Conservation (phyloP, 352 stramenopile species). For the Phytophthora palmivora region DNA sequence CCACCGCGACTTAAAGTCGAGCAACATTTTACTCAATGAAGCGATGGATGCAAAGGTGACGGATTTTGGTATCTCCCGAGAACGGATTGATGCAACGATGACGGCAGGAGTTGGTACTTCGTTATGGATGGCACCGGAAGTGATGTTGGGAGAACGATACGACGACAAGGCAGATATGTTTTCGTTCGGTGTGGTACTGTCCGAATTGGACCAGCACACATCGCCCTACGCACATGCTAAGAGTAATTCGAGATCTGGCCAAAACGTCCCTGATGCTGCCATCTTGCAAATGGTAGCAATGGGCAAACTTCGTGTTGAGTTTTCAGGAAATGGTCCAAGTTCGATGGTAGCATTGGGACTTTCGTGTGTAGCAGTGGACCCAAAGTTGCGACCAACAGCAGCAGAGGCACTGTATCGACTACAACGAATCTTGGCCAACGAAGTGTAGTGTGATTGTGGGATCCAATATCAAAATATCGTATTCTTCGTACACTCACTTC, state of each 20-base stretch:
- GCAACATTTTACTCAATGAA: constrained; percentile 36
- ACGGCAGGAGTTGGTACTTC: too few species aligned
- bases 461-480: too few species aligned
- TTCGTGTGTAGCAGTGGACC: constrained; percentile 41
- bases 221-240: constrained; percentile 27
- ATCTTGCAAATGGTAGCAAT: constrained; percentile 51
- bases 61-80: too few species aligned
- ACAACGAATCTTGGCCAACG: constrained; percentile 26
- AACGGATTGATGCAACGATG: too few species aligned
- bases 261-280: constrained; percentile 27
- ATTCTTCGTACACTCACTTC: too few species aligned
- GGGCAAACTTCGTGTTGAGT: constrained; percentile 39
- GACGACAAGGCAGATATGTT: constrained; percentile 50
- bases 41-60: too few species aligned
- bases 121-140: too few species aligned
- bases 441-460: too few species aligned
- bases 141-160: too few species aligned
- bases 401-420: constrained; percentile 42
- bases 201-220: constrained; percentile 35
- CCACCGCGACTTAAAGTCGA: constrained; percentile 27
- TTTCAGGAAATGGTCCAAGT: constrained; percentile 21
- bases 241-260: constrained; percentile 1
- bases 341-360: constrained; percentile 34
- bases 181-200: constrained; percentile 47
- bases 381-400: constrained; percentile 34